These are phyloP conservation scores for Gloeopeniophorella convolvens DNA, from an alignment of 768 basidiomycete species.

Conservation along the genomic window DNA sequence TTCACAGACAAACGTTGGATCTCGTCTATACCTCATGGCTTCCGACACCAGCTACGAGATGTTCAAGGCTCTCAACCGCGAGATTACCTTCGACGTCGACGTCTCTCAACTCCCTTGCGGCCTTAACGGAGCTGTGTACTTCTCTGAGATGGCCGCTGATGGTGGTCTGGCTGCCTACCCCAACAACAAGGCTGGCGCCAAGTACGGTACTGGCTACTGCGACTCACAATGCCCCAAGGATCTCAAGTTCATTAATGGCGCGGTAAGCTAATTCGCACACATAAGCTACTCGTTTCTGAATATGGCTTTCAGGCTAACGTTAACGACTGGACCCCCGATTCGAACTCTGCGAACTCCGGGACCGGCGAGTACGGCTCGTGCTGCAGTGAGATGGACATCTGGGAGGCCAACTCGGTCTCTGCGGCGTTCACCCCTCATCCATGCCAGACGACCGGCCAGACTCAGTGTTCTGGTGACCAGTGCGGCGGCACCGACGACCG, in stretches of 20 bases:
- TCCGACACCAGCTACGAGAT: slow-evolving; percentile 37
- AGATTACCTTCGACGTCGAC: slow-evolving; percentile 57
- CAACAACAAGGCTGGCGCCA: slow-evolving; percentile 52
- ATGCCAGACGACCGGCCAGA: slow-evolving; percentile 36
- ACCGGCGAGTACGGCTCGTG: slow-evolving; percentile 43
- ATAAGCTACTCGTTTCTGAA: no score
- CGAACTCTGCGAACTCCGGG: slow-evolving; percentile 40
- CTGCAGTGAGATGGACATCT: slow-evolving; percentile 56
- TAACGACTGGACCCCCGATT: slow-evolving; percentile 33
- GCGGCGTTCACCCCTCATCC: slow-evolving; percentile 48
- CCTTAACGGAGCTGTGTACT: slow-evolving; percentile 57
- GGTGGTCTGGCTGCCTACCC: slow-evolving; percentile 44
- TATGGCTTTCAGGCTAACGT: slow-evolving; percentile 43
- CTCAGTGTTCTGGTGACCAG: slow-evolving; percentile 37
- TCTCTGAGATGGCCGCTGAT: slow-evolving; percentile 52
- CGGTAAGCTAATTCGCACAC: no score
- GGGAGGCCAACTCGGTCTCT: slow-evolving; percentile 51
- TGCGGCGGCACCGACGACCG: slow-evolving; percentile 29
- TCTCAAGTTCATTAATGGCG: slow-evolving; percentile 54
- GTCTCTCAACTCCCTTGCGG: slow-evolving; percentile 51
- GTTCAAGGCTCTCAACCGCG: slow-evolving; percentile 49
- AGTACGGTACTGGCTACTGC: slow-evolving; percentile 62
- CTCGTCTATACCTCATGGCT: slow-evolving; percentile 45
- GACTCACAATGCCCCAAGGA: slow-evolving; percentile 56
- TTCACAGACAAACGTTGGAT: slow-evolving; percentile 28